phyloP scores from a whole-genome alignment of 164 flowering plant genomes.

The Piper betle region DNA sequence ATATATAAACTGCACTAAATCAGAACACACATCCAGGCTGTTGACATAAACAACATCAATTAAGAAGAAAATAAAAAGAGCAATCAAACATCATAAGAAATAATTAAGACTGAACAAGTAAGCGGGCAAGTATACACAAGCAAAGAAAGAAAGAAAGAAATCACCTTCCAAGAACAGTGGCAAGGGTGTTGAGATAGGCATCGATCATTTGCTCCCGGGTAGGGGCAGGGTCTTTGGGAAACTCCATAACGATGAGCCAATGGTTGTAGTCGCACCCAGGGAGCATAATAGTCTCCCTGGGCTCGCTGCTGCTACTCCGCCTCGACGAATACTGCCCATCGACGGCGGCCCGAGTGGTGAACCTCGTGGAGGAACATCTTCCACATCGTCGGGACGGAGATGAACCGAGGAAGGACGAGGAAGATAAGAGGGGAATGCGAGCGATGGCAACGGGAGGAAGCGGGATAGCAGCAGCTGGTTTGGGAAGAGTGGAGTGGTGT shows the following conservation, averaged over 20 bases:
- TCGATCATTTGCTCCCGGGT: conserved; percentile 97
- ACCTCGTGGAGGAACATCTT: too few species aligned
- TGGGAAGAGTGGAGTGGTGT: neutral
- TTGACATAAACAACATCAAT: too few species aligned
- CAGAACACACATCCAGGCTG: too few species aligned
- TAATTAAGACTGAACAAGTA: too few species aligned
- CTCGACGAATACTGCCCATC: conserved; percentile 44
- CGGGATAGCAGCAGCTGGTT: too few species aligned
- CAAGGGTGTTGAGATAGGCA: conserved; percentile 82
- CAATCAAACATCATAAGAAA: too few species aligned
- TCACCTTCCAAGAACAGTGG: conserved; percentile 94
- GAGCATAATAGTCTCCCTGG: conserved; percentile 75
- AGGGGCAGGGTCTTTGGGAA: conserved; percentile 94
- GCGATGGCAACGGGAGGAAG: too few species aligned
- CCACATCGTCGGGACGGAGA: conserved; percentile 6
- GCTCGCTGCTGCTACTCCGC: conserved; percentile 61
- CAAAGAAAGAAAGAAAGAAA: too few species aligned
- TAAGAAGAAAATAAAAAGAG: too few species aligned
- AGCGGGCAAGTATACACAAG: too few species aligned
- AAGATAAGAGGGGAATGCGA: conserved; percentile 5
- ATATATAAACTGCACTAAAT: too few species aligned
- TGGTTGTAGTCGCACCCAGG: conserved; percentile 97
- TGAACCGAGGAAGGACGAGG: conserved; percentile 6
- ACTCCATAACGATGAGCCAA: conserved; percentile 98
- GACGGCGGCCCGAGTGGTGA: conserved; percentile 15